Evolutionary conservation across 208 protist species (phyloP).

Genomic region (Angomonas ambiguus): DNA sequence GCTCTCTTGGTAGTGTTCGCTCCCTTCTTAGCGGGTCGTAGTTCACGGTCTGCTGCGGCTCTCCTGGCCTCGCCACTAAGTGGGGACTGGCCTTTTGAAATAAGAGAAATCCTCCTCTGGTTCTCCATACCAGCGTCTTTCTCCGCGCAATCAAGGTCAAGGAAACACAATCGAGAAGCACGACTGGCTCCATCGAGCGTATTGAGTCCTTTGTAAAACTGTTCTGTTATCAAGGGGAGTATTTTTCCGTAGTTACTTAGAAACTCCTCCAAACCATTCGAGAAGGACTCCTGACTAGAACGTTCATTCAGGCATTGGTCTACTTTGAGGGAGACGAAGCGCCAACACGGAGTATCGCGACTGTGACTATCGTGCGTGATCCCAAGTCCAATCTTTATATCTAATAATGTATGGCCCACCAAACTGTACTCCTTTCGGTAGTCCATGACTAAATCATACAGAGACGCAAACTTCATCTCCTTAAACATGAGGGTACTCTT

Average conservation of each 20-base stretch:
- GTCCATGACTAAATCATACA: slow-evolving; percentile 84
- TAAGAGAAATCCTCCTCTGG: slow-evolving; percentile 44
- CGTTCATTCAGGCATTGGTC: background rate
- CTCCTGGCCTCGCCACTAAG: slow-evolving; percentile 31
- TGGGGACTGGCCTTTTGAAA: slow-evolving; percentile 36
- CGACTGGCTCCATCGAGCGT: slow-evolving; percentile 17
- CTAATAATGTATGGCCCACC: slow-evolving; percentile 73
- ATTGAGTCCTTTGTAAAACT: slow-evolving; percentile 55
- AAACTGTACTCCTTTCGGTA: slow-evolving; percentile 74
- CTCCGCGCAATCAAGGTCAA: slow-evolving; percentile 58
- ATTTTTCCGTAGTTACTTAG: slow-evolving; percentile 48
- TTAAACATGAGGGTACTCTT: slow-evolving; percentile 90
- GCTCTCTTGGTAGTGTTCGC: slow-evolving; percentile 1
- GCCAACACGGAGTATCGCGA: slow-evolving; percentile 63
- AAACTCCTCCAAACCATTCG: slow-evolving; percentile 15
- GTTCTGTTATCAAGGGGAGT: slow-evolving; percentile 51
- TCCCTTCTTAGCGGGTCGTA: slow-evolving; percentile 3
- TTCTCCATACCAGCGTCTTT: slow-evolving; percentile 50
- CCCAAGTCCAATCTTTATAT: slow-evolving; percentile 82
- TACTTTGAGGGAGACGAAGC: slow-evolving; percentile 70
- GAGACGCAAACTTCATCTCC: slow-evolving; percentile 43
- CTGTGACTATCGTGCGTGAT: slow-evolving; percentile 60
- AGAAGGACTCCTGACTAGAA: background rate
- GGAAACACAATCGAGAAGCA: slow-evolving; percentile 34
- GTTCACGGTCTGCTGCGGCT: slow-evolving; percentile 23